phyloP scores from a whole-genome alignment of 2,329 filamentous ascomycete species.

The Torrubiellomyces zombiae region DNA sequence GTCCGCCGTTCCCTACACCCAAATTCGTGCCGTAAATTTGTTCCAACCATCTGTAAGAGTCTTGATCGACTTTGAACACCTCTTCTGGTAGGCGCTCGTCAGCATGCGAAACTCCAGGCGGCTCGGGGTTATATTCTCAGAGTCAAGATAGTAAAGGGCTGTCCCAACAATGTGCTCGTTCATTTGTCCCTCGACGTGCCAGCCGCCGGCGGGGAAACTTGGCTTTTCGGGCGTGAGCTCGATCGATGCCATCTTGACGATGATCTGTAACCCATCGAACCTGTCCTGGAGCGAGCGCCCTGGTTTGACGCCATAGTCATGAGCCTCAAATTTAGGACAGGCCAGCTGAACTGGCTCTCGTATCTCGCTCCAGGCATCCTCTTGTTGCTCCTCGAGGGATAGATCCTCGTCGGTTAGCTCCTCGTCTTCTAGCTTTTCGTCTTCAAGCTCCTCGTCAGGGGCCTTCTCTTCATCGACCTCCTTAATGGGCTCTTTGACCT shows the following conservation, averaged over 20 bases:
- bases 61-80: no score
- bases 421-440: constrained; percentile 3
- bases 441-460: constrained; percentile 6
- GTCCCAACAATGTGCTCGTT: constrained; percentile 51
- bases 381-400: constrained; percentile 2
- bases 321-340: no score
- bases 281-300: no score
- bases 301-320: constrained; percentile 1
- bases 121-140: constrained; percentile 39
- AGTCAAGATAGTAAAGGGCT: constrained; percentile 44
- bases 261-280: constrained; percentile 49
- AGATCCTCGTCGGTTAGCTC: not conserved
- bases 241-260: constrained; percentile 46
- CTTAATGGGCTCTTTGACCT: no score
- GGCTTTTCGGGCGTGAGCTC: constrained; percentile 42
- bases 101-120: constrained; percentile 31
- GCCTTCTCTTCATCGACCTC: constrained; percentile 9
- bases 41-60: no score
- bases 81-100: constrained; percentile 16
- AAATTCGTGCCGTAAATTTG: no score
- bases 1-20: no score
- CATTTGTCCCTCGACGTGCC: constrained; percentile 36
- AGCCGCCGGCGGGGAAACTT: constrained; percentile 32
- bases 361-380: constrained; percentile 4
- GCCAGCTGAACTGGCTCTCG: no score